A percentile compares a stretch with the other conserved stretches of the same genome.
phyloP scores from a whole-genome alignment of 768 basidiomycete genomes.

The Dioszegia crocea region DNA sequence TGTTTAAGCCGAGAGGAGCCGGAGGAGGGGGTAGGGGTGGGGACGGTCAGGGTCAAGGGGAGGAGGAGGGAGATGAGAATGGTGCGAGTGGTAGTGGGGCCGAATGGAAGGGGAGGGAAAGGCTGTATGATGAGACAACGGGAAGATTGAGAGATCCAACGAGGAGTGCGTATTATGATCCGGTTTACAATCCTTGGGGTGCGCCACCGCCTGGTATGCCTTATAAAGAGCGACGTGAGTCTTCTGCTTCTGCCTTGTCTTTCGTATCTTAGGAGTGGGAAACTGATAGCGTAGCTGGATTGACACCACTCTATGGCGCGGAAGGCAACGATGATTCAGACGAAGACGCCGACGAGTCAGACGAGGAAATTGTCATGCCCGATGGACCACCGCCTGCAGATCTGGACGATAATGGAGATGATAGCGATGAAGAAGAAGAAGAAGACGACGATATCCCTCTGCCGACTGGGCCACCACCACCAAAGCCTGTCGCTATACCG shows the following conservation, averaged over 20 bases:
- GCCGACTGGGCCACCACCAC: conserved; percentile 51
- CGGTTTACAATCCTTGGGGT: conserved; percentile 87
- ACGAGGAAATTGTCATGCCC: conserved; percentile 86
- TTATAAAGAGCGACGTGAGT: conserved; percentile 80
- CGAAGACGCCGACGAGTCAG: conserved; percentile 46
- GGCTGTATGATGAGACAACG: conserved; percentile 66
- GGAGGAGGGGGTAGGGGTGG: conserved; percentile 56
- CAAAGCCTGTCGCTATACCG: conserved; percentile 12
- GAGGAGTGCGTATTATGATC: conserved; percentile 85
- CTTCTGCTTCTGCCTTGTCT: too few species aligned
- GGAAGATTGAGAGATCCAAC: conserved; percentile 87
- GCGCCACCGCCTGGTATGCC: conserved; percentile 95
- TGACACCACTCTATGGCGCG: too few species aligned
- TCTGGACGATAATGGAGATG: background rate
- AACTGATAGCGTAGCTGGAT: background rate
- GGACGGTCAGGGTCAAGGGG: conserved; percentile 54
- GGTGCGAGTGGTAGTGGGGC: conserved; percentile 56
- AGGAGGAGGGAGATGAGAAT: conserved; percentile 27
- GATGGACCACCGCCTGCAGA: conserved; percentile 64
- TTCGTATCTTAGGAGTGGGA: background rate
- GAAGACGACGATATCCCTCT: conserved; percentile 48
- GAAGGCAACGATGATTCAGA: conserved; percentile 54
- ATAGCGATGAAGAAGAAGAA: conserved; percentile 28
- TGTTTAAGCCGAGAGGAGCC: conserved; percentile 57
- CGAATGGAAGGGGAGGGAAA: conserved; percentile 55